Percentiles rank a stretch among this genome's conserved stretches.
Evolutionary conservation across 2,329 filamentous ascomycete genomes (phyloP).

Genomic region (Myriosclerotinia curreyana): DNA sequence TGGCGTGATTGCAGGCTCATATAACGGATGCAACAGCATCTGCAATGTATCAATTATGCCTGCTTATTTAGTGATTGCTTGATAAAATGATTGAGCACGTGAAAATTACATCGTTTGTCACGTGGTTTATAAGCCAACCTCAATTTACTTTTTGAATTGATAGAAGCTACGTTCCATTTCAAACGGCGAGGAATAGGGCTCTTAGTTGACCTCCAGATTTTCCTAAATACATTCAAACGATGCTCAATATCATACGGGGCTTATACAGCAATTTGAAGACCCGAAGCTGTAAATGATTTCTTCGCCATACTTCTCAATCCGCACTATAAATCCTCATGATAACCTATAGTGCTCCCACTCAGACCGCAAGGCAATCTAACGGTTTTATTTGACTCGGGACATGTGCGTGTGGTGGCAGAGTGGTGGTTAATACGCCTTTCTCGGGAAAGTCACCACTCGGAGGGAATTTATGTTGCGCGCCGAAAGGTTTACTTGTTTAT

Average conservation of each 20-base stretch:
- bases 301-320: background rate
- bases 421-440: background rate
- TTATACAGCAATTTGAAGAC: background rate
- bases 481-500: background rate
- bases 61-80: background rate
- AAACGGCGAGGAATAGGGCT: background rate
- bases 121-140: background rate
- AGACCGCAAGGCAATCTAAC: background rate
- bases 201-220: no score
- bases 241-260: background rate
- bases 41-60: background rate
- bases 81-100: background rate
- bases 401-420: background rate
- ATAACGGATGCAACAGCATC: background rate
- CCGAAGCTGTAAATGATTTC: background rate
- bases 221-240: no score
- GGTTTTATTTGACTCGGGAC: background rate
- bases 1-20: conserved; percentile 12
- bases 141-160: background rate
- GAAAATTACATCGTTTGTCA: background rate
- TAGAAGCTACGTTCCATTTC: background rate
- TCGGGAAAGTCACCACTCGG: background rate
- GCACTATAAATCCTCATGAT: background rate
- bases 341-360: no score
- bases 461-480: background rate